Base-by-base conservation (phyloP, 2,329 filamentous ascomycete species). In the Ascochyta lentis region DNA sequence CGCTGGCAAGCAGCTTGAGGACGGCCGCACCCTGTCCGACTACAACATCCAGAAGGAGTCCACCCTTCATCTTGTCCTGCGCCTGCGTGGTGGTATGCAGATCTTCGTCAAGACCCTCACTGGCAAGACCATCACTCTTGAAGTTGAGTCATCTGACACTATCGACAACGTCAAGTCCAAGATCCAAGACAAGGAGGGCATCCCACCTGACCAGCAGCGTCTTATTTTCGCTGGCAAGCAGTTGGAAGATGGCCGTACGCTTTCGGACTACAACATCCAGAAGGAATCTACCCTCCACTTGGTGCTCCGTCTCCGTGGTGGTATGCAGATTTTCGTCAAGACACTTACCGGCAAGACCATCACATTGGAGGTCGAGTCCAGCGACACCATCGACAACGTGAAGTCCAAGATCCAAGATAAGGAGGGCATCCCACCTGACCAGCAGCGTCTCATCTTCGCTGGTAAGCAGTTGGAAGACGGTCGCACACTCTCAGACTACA, bases 111-210 rank as follows among this genome's bases (percentile, higher is more conserved):
- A 19, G 19, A 19, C 19, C 19, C 19, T 85, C 31, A 85, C 83
- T 41, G 83, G 83, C 61, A 85, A 88, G 80, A 88, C 85, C 60
- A 88, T 88, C 75, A 88, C 85, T 27, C 77, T 88, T 6, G 85
- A 88, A 76, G 86, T 88, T 7, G 86, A 88, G 75, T 86, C 83
- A 15, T 90, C 87, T 0, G 92, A 96, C 69, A 96, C 92, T 37
- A 96, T 96, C 78, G 92, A 96, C 83, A 96, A 96, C 60, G 93
- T 97, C 35, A 97, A 97, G 87, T 87, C 85, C 46, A 97, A 97
- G 86, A 97, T 97, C 39, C 93, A 97, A 79, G 93, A 97, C 73
- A 97, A 97, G 86, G 93, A 97, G 79, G 93, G 93, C 24, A 97
- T 97, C 53, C 94, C 93, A 42, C 93, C 93, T 10, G 93, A 97